Conservation (phyloP, 805 yeast genomes). For the Starmerella ratchasimensis region DNA sequence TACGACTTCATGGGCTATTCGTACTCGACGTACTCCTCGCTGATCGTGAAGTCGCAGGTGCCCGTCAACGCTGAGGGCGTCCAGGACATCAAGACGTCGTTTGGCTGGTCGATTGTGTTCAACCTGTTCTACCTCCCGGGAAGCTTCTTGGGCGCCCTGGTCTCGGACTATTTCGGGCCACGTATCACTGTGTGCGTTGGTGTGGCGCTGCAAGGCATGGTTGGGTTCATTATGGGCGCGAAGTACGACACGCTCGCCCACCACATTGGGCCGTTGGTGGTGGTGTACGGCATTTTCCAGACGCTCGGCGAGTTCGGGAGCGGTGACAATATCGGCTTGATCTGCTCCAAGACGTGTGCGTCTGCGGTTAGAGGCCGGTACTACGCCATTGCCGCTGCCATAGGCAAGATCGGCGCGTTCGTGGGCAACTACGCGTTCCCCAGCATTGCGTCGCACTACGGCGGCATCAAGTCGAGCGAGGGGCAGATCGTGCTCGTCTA, state of each 20-base stretch:
- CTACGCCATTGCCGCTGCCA: slow-evolving; percentile 82
- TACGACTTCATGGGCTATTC: slow-evolving; percentile 83
- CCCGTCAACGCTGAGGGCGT: slow-evolving; percentile 31
- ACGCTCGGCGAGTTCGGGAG: slow-evolving; percentile 89
- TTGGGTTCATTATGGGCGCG: slow-evolving; percentile 79
- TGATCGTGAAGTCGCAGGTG: slow-evolving; percentile 48
- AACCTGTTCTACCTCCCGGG: slow-evolving; percentile 87
- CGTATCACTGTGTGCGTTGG: slow-evolving; percentile 63
- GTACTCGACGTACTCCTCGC: slow-evolving; percentile 70
- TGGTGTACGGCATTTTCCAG: slow-evolving; percentile 75
- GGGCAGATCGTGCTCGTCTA: slow-evolving; percentile 72
- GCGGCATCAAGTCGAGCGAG: slow-evolving; percentile 31
- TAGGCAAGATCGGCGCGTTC: slow-evolving; percentile 87
- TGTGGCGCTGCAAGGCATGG: slow-evolving; percentile 53
- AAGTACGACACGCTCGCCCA: slow-evolving; percentile 40
- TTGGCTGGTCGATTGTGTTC: slow-evolving; percentile 87
- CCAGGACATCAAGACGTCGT: slow-evolving; percentile 47
- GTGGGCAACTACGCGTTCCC: slow-evolving; percentile 86
- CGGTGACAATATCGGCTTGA: slow-evolving; percentile 80
- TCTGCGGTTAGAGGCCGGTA: slow-evolving; percentile 83
- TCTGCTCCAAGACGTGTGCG: slow-evolving; percentile 76
- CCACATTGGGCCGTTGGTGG: slow-evolving; percentile 65
- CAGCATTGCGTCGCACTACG: slow-evolving; percentile 49
- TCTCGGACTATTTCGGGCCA: slow-evolving; percentile 87
- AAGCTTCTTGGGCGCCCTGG: slow-evolving; percentile 68